phyloP scores from a whole-genome alignment of 2,329 filamentous ascomycete genomes.

The Penicillium sp. region DNA sequence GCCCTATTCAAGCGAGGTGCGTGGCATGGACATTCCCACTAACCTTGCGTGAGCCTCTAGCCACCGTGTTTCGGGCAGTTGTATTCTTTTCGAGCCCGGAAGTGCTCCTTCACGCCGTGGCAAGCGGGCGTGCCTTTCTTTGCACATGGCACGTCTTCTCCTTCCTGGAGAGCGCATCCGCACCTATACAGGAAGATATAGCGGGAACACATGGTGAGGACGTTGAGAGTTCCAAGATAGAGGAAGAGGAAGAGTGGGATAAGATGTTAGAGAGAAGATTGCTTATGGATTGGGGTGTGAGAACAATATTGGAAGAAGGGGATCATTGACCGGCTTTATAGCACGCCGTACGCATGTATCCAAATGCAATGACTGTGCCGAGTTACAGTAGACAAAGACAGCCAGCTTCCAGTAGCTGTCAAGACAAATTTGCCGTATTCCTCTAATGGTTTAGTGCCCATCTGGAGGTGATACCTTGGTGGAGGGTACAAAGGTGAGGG shows the following conservation, averaged over 20 bases:
- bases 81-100: slow-evolving; percentile 32
- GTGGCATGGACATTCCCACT: neutral
- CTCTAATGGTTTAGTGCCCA: slow-evolving; percentile 6
- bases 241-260: neutral
- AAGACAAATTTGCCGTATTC: slow-evolving; percentile 19
- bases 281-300: slow-evolving; percentile 4
- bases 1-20: slow-evolving; percentile 5
- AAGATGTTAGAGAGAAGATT: neutral
- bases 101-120: slow-evolving; percentile 32
- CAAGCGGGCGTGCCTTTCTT: slow-evolving; percentile 32
- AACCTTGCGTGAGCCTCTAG: slow-evolving; percentile 5
- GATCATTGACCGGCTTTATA: slow-evolving; percentile 20
- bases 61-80: slow-evolving; percentile 33
- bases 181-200: slow-evolving; percentile 40
- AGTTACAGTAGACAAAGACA: slow-evolving; percentile 12
- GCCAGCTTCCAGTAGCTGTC: slow-evolving; percentile 2
- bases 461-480: neutral
- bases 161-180: slow-evolving; percentile 35
- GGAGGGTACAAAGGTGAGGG: neutral
- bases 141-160: slow-evolving; percentile 35
- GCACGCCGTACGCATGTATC: slow-evolving; percentile 19
- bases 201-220: slow-evolving; percentile 35
- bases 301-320: slow-evolving; percentile 6
- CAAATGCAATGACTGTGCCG: slow-evolving; percentile 19
- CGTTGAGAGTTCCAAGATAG: neutral